phyloP scores from a whole-genome alignment of 2,329 filamentous ascomycete genomes.

The Talaromyces verruculosus region DNA sequence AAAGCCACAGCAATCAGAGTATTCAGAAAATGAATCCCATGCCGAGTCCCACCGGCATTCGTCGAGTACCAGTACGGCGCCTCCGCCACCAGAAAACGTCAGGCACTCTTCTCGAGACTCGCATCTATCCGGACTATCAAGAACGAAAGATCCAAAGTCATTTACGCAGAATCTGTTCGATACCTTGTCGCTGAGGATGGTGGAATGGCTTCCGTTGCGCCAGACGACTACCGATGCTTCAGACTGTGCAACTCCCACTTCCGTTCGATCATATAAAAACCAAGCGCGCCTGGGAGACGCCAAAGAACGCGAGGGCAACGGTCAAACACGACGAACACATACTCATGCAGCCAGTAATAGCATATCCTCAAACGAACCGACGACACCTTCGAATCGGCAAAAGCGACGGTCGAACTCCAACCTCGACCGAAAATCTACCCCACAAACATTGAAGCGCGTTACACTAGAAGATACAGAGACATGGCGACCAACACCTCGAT shows the following conservation, averaged over 20 bases:
- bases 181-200: conserved; percentile 46
- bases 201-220: conserved; percentile 49
- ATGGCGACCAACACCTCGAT: conserved; percentile 36
- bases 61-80: not conserved
- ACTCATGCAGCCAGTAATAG: conserved; percentile 19
- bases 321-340: not conserved
- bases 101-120: conserved; percentile 26
- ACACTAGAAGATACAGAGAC: conserved; percentile 41
- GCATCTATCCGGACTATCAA: conserved; percentile 28
- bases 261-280: conserved; percentile 11
- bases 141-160: conserved; percentile 58
- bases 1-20: not conserved
- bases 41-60: conserved; percentile 3
- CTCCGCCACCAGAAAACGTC: not conserved
- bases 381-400: conserved; percentile 33
- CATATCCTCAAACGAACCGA: conserved; percentile 24
- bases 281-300: not conserved
- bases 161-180: conserved; percentile 61
- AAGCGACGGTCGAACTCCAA: conserved; percentile 31
- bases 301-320: not conserved
- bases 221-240: conserved; percentile 29
- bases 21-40: not conserved
- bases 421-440: conserved; percentile 40
- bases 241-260: conserved; percentile 22
- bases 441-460: conserved; percentile 42